Evolutionary conservation across 2,329 filamentous ascomycete genomes (phyloP), one percentile per base, ranked within the genome.

Genomic region (Mollisia scopiformis): DNA sequence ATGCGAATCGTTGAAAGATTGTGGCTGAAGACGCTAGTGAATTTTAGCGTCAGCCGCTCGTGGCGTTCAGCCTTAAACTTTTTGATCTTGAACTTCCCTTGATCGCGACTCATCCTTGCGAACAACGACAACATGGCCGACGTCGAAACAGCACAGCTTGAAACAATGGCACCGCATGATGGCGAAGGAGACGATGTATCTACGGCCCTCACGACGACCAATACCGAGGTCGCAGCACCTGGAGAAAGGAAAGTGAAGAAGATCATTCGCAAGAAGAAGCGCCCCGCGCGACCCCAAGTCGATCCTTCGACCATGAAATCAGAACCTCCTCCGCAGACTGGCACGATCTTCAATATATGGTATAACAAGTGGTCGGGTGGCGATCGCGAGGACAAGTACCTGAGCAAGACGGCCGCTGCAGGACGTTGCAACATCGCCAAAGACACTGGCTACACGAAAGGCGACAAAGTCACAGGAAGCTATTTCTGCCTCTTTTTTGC

Each of bases 321-420:
- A 33, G 92, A 97, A 70, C 90, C 91, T 3, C 92, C 93, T 16
- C 91, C 92, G 1, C 93, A 98, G 72, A 98, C 94, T 0, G 95
- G 95, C 56, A 96, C 92, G 0, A 92, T 93, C 61, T 99, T 95
- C 83, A 99, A 99, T 77, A 96, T 96, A 72, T 97, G 93, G 94
- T 97, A 97, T 79, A 97, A 97, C 80, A 98, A 97, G 78, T 98
- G 94, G 93, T 90, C 89, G 0, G 95, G 95, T 67, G 95, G 95
- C 72, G 95, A 99, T 77, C 87, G 93, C 62, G 94, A 98, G 73
- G 93, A 96, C 79, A 92, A 93, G 69, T 93, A 94, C 72, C 84
- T 93, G 3, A 92, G 90, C 35, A 89, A 97, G 73, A 90, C 88
- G 23, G 85, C 88, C 14, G 94, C 95, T 3, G 88, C 90, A 66